phyloP scores from a whole-genome alignment of 192 early-diverging fungal species.

The Mortierella alpina region DNA sequence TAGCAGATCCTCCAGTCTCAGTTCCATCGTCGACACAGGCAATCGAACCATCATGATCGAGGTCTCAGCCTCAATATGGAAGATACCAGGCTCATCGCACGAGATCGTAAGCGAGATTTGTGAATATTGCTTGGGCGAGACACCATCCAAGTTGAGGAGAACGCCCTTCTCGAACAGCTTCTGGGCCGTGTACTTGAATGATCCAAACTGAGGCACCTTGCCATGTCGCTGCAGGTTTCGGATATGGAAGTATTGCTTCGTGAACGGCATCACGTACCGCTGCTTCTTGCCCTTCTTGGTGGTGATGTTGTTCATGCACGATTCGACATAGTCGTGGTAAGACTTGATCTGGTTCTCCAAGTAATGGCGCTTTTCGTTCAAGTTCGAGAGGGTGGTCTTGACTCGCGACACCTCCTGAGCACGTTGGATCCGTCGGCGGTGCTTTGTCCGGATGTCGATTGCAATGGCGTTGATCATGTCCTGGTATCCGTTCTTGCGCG shows the following conservation, averaged over 20 bases:
- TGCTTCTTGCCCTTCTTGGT: conserved; percentile 75
- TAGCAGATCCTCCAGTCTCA: conserved; percentile 92
- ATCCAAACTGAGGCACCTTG: conserved; percentile 93
- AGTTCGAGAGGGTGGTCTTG: conserved; percentile 80
- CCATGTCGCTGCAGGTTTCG: conserved; percentile 86
- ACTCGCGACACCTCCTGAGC: conserved; percentile 80
- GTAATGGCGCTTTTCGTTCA: conserved; percentile 87
- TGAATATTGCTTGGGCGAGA: conserved; percentile 87
- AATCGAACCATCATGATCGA: conserved; percentile 77
- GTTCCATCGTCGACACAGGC: conserved; percentile 78
- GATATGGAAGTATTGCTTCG: conserved; percentile 95
- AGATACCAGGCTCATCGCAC: conserved; percentile 91
- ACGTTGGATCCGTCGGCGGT: conserved; percentile 81
- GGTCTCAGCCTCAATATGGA: conserved; percentile 91
- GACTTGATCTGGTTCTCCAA: conserved; percentile 89
- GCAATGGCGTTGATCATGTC: conserved; percentile 94
- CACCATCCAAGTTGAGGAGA: conserved; percentile 84
- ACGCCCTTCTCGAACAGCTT: conserved; percentile 94
- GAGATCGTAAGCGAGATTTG: conserved; percentile 91
- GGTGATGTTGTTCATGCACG: conserved; percentile 88
- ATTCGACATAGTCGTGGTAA: conserved; percentile 92
- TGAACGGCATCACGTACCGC: conserved; percentile 85
- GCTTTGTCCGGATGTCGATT: conserved; percentile 92
- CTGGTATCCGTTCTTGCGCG: conserved; percentile 86
- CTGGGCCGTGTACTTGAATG: conserved; percentile 97